phyloP scores from a whole-genome alignment of 306 rosid species.

The Rubus idaeus region DNA sequence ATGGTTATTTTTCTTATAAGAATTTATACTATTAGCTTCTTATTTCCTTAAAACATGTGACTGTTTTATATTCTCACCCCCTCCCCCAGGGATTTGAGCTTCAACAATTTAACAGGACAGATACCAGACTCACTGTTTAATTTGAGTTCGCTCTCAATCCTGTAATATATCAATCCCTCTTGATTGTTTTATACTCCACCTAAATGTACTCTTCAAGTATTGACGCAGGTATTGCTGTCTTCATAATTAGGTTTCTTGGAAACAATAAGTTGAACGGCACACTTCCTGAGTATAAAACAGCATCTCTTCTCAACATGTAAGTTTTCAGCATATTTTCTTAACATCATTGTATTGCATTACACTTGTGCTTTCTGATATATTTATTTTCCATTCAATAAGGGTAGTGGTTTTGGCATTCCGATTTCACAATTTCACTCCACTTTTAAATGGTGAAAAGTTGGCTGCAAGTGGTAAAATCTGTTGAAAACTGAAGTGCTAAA shows the following conservation, averaged over 20 bases:
- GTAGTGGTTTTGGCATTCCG: not conserved
- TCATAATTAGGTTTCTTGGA: constrained; percentile 63
- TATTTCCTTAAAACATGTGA: not conserved
- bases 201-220: constrained; percentile 3
- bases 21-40: too few relatives aligned
- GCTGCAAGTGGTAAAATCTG: not conserved
- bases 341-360: not conserved
- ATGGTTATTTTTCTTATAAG: not conserved
- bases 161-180: constrained; percentile 47
- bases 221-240: constrained; percentile 14
- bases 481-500: not conserved
- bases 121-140: constrained; percentile 62
- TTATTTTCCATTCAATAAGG: not conserved
- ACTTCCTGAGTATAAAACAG: too few relatives aligned
- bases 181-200: constrained; percentile 11
- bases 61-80: constrained; percentile 11
- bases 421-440: not conserved
- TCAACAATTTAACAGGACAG: constrained; percentile 67
- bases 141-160: constrained; percentile 48
- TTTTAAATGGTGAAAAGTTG: not conserved
- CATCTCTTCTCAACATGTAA: constrained; percentile 68
- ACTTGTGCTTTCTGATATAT: not conserved
- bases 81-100: constrained; percentile 78
- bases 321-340: constrained; percentile 23
- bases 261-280: constrained; percentile 64